Evolutionary conservation across 257 asterid genomes (phyloP).

Genomic region (Schizonepeta tenuifolia): DNA sequence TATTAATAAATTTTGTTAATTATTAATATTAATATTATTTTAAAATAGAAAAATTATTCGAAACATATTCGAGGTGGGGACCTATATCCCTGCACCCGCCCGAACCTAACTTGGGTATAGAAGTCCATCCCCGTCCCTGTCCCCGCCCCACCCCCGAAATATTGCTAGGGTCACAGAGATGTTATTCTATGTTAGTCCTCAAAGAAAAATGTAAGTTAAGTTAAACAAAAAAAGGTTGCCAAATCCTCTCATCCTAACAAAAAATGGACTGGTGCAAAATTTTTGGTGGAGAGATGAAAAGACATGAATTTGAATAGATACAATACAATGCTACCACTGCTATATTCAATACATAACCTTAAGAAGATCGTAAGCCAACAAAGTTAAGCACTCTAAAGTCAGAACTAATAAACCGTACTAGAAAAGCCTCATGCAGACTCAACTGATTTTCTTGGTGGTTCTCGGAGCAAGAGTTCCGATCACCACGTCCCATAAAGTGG

Average conservation of each 20-base stretch:
- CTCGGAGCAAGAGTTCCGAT: conserved; percentile 72
- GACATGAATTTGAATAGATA: background rate
- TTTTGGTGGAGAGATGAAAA: background rate
- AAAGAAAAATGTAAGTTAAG: background rate
- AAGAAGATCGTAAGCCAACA: background rate
- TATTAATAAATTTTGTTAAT: too few relatives aligned
- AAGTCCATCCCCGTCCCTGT: too few relatives aligned
- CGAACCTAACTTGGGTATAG: too few relatives aligned
- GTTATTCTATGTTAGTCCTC: background rate
- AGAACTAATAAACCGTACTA: background rate
- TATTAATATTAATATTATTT: too few relatives aligned
- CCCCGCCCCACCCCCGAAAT: too few relatives aligned
- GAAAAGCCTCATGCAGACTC: conserved; percentile 14
- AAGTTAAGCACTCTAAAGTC: background rate
- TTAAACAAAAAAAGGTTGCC: background rate
- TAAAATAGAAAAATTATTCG: too few relatives aligned
- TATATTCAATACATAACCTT: background rate
- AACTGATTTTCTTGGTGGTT: conserved; percentile 47
- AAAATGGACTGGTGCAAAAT: background rate
- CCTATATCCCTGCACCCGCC: too few relatives aligned
- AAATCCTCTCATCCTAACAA: conserved; percentile 24
- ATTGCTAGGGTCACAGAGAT: background rate
- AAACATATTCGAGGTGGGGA: too few relatives aligned
- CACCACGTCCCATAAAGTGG: conserved; percentile 77
- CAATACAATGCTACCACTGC: background rate